Evolutionary conservation across 1,139 yeast genomes (phyloP).

Genomic region (Kurtzmaniella quercitrusa): DNA sequence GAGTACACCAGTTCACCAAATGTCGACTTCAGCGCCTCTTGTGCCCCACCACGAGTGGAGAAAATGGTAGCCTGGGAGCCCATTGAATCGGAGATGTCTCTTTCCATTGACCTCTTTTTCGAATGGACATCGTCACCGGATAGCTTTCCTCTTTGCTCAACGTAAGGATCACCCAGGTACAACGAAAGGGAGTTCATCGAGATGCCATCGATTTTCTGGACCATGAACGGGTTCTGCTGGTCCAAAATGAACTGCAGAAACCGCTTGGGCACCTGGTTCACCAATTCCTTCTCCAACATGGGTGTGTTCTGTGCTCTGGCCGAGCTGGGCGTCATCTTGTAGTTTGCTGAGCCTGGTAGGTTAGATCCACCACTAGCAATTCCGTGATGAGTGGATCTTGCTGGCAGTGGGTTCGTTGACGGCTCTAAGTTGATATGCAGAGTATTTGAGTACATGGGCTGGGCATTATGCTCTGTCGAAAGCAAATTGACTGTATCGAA

Average conservation of each 20-base stretch:
- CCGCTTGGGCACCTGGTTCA: conserved; percentile 37
- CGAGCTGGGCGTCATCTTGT: background rate
- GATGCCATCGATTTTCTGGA: conserved; percentile 23
- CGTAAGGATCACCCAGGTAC: conserved; percentile 14
- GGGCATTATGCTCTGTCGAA: conserved; percentile 11
- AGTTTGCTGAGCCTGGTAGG: background rate
- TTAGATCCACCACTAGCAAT: background rate
- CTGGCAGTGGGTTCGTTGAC: conserved; percentile 1
- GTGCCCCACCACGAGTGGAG: conserved; percentile 28
- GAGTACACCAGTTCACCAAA: conserved; percentile 10
- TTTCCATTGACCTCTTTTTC: conserved; percentile 1
- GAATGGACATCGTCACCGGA: conserved; percentile 1
- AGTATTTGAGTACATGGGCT: conserved; percentile 23
- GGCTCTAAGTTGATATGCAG: conserved; percentile 13
- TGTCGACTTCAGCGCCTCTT: conserved; percentile 7
- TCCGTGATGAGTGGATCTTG: background rate
- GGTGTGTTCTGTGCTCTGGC: conserved; percentile 1
- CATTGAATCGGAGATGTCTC: conserved; percentile 35
- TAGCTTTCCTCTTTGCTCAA: conserved; percentile 3
- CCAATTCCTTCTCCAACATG: conserved; percentile 4
- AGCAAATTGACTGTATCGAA: conserved; percentile 31
- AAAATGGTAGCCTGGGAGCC: conserved; percentile 46
- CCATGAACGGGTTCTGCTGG: conserved; percentile 27
- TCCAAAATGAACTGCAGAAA: conserved; percentile 41
- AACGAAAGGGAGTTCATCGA: conserved; percentile 23